Base-by-base conservation (phyloP, 371 early-diverging fungal species). In the Caulochytrium protostelioides region DNA sequence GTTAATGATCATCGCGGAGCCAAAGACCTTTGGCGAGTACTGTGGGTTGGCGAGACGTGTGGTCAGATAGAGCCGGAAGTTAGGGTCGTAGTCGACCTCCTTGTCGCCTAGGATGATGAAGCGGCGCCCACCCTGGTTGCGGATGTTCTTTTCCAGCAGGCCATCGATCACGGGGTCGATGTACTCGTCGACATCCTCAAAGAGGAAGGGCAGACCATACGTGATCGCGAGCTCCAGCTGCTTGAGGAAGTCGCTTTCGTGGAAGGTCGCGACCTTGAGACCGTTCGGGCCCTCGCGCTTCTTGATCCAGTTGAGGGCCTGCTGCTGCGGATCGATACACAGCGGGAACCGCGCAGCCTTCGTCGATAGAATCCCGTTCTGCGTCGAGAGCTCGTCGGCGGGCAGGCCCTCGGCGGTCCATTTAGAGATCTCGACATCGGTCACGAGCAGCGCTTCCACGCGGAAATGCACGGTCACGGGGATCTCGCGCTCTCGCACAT, bases 111-210 rank as follows among this genome's bases (percentile, higher is more conserved):
- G 46, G 13, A 69, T 57, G 34, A 69, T 65, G 37, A 63, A 69
- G 13, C 48, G 34, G 3, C 69, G 39, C n/a, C 59, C 39, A 3
- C 69, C 65, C 25, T 35, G 30, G 0, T 26, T 13, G 29, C 55
- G 55, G 35, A 65, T 55, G 45, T 65, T 65, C 38, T 65, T 65
- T 39, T 69, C 69, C n/a, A 69, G 49, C 22, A 69, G 39, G 38
- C 61, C 62, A 44, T 69, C 69, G 37, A 69, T 65, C 8, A 69
- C 69, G 0, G 69, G 69, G 38, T 69, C 69, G 35, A 69, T 69
- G 44, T 65, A 69, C 37, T 69, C 69, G 43, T 69, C 69, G 6
- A 69, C 66, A 36, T 69, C 69, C 39, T 69, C 69, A 39, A 69
- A 69, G 14, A 69, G 38, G 52, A 65, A 65, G 13, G 69, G 69